Percentiles rank a stretch among this genome's conserved stretches.
phyloP scores from a whole-genome alignment of 2,329 filamentous ascomycete genomes.

The Fusarium sororula region DNA sequence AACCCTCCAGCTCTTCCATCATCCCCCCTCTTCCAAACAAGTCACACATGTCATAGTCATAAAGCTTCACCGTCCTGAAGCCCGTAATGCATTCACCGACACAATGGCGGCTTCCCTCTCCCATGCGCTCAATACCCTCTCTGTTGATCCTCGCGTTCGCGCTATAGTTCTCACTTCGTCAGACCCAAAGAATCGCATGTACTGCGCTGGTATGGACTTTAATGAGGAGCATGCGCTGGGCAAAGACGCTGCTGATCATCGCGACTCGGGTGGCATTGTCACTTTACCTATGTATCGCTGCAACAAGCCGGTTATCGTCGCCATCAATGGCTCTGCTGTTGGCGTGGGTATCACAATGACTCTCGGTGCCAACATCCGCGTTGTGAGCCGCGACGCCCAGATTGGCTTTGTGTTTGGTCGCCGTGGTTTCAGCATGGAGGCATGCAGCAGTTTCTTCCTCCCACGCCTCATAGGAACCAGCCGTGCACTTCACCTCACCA shows the following conservation, averaged over 20 bases:
- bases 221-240: constrained; percentile 45
- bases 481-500: constrained; percentile 71
- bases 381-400: constrained; percentile 67
- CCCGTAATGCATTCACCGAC: constrained; percentile 75
- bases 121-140: constrained; percentile 60
- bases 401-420: constrained; percentile 79
- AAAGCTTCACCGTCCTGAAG: constrained; percentile 69
- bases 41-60: constrained; percentile 71
- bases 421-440: constrained; percentile 77
- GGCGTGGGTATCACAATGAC: constrained; percentile 71
- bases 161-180: constrained; percentile 64
- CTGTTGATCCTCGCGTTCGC: constrained; percentile 63
- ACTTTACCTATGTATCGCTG: constrained; percentile 65
- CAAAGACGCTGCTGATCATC: constrained; percentile 47
- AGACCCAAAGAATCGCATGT: constrained; percentile 58
- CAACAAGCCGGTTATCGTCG: constrained; percentile 66
- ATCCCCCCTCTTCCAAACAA: constrained; percentile 59
- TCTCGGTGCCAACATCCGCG: constrained; percentile 61
- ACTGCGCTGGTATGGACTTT: constrained; percentile 69
- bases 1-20: constrained; percentile 58
- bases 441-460: constrained; percentile 75
- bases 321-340: constrained; percentile 67
- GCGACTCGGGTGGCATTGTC: constrained; percentile 63
- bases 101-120: constrained; percentile 71
- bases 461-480: constrained; percentile 73